phyloP scores from a whole-genome alignment of 768 basidiomycete genomes.

The Nevesoporus exiguus region DNA sequence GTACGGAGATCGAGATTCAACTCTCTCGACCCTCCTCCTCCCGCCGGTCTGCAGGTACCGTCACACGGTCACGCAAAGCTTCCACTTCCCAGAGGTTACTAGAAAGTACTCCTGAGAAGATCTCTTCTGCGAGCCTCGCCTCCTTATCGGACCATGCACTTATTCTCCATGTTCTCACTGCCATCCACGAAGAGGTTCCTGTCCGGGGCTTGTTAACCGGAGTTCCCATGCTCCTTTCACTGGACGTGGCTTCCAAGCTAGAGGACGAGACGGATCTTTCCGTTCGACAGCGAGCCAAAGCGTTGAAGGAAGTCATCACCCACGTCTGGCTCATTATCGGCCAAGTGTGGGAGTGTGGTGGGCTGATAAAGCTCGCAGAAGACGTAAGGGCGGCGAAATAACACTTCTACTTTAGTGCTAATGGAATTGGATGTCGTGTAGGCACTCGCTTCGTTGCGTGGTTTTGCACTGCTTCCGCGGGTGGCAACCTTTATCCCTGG shows the following conservation, averaged over 20 bases:
- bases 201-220: conserved; percentile 71
- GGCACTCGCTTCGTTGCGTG: conserved; percentile 45
- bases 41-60: conserved; percentile 47
- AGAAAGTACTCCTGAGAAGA: conserved; percentile 42
- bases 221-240: conserved; percentile 80
- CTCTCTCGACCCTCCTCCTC: conserved; percentile 36
- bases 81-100: conserved; percentile 53
- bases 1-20: conserved; percentile 17
- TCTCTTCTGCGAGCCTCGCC: conserved; percentile 49
- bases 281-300: conserved; percentile 43
- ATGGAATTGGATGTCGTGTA: conserved; percentile 23
- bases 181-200: conserved; percentile 71
- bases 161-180: conserved; percentile 62
- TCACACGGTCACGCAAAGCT: conserved; percentile 54
- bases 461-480: conserved; percentile 36
- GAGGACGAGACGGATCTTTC: conserved; percentile 39
- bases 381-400: conserved; percentile 41
- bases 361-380: conserved; percentile 52
- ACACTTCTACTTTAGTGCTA: conserved; percentile 14
- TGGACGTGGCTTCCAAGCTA: conserved; percentile 52
- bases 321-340: conserved; percentile 69
- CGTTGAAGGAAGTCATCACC: conserved; percentile 60
- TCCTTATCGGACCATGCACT: conserved; percentile 72
- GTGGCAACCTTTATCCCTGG: conserved; percentile 36
- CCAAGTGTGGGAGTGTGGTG: conserved; percentile 61